These are phyloP conservation scores for Neurospora tetrasperma DNA, from an alignment of 495 filamentous ascomycete species.

Conservation along the genomic window DNA sequence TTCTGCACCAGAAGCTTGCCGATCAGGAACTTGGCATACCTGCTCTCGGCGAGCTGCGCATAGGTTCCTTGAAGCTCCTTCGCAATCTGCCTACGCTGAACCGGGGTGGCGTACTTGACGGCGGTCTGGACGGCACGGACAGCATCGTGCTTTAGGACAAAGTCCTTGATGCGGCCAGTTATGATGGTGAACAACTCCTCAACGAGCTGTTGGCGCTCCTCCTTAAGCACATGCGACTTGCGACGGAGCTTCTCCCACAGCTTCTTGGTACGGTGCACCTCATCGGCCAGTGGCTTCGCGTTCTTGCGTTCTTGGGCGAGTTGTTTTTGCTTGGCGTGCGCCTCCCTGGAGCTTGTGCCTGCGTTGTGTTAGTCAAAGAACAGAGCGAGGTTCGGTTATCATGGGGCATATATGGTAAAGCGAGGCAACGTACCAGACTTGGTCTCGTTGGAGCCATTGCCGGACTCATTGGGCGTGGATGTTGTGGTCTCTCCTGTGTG, in stretches of 20 bases:
- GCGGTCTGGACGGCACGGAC: constrained; percentile 92
- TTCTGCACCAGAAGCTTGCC: constrained; percentile 89
- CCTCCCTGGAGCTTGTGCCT: constrained; percentile 55
- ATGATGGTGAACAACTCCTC: constrained; percentile 84
- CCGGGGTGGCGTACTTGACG: constrained; percentile 82
- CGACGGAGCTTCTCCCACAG: constrained; percentile 89
- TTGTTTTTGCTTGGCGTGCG: constrained; percentile 86
- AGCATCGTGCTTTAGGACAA: constrained; percentile 96
- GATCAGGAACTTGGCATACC: constrained; percentile 93
- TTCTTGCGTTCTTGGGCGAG: constrained; percentile 81
- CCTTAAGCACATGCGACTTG: constrained; percentile 79
- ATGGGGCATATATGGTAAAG: background rate
- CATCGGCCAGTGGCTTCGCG: constrained; percentile 83
- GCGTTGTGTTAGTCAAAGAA: constrained; percentile 19
- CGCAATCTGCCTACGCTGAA: constrained; percentile 78
- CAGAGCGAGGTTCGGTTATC: background rate
- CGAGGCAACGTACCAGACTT: background rate
- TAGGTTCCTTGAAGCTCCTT: constrained; percentile 80
- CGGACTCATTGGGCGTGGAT: background rate
- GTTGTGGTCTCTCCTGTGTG: background rate
- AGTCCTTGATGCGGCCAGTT: constrained; percentile 81
- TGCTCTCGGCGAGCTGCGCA: constrained; percentile 75
- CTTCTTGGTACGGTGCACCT: constrained; percentile 83
- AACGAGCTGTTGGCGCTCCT: constrained; percentile 78
- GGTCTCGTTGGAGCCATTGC: background rate